Base-by-base conservation (phyloP, 2,329 filamentous ascomycete genomes). In the Fusarium sp. region DNA sequence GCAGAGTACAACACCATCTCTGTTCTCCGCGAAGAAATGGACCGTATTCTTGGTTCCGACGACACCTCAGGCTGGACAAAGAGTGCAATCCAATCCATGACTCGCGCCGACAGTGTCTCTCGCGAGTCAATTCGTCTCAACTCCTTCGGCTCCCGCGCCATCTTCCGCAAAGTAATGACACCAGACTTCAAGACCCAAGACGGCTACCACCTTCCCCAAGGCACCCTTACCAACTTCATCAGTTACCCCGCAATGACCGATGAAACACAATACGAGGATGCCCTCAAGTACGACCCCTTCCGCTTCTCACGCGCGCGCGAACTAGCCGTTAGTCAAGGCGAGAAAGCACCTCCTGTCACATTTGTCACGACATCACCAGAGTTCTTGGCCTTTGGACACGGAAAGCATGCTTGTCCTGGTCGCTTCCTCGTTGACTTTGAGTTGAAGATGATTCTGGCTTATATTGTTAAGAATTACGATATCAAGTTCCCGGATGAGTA, bases 61-160 rank as follows among this genome's bases (percentile, higher is more conserved):
- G 67, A 72, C 18, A 56, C 71, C 11, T 57, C 52, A 5, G 20
- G 52, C 14, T 85, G 83, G 83, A 81, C 79, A 7, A 83, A 83
- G 53, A 63, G 73, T 10, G 74, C 75, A 4, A 74, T 84, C 3
- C 72, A 76, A 34, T 73, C 77, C 14, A 79, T 85, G 78, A 73
- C 75, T 3, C 75, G 73, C 5, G 73, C 80, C 11, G 83, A 85
- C 69, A 84, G 82, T 53, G 78, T 79, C 1, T 73, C 79, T 4
- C 79, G 83, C 14, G 83, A 85, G 70, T 83, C 83, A 4, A 73
- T 84, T 24, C 78, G 83, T 3, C 48, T 80, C 5, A 59, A 82
- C 25, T 74, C 79, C 1, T 77, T 79, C 18, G 74, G 75, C 3
- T 67, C 69, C 3, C 77, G 77, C 27, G 66, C 74, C 8, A 57